Percentiles rank a stretch among this genome's conserved stretches.
Conservation (phyloP, 2,329 filamentous ascomycete genomes). For the Trichoderma hamatum region DNA sequence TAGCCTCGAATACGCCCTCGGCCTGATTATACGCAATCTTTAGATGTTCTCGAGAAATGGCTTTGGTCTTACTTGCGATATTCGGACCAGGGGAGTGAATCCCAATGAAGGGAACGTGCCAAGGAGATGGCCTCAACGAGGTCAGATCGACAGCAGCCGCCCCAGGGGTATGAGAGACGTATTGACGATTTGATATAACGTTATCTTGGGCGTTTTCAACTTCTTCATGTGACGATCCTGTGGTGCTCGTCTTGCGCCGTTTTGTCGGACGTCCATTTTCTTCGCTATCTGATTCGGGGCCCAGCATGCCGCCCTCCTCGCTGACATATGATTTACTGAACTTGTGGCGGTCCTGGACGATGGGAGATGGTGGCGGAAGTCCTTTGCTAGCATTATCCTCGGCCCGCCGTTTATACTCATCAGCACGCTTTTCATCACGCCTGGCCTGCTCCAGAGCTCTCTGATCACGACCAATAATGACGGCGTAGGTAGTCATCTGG, state of each 20-base stretch:
- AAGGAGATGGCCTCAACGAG: slow-evolving; percentile 61
- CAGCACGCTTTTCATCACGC: slow-evolving; percentile 53
- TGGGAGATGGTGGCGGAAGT: slow-evolving; percentile 55
- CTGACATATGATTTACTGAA: slow-evolving; percentile 69
- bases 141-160: slow-evolving; percentile 63
- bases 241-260: slow-evolving; percentile 51
- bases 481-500: slow-evolving; percentile 74
- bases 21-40: slow-evolving; percentile 71
- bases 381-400: slow-evolving; percentile 53
- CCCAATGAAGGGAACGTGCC: slow-evolving; percentile 66
- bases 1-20: slow-evolving; percentile 65
- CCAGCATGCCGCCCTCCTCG: slow-evolving; percentile 70
- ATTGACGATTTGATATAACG: slow-evolving; percentile 60
- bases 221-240: slow-evolving; percentile 48
- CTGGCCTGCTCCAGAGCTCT: slow-evolving; percentile 59
- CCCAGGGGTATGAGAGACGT: slow-evolving; percentile 62
- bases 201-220: slow-evolving; percentile 50
- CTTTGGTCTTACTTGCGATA: slow-evolving; percentile 66
- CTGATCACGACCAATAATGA: slow-evolving; percentile 73
- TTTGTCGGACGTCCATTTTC: slow-evolving; percentile 51
- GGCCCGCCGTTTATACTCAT: slow-evolving; percentile 48
- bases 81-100: slow-evolving; percentile 71
- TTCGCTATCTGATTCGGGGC: slow-evolving; percentile 62
- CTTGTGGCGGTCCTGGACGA: slow-evolving; percentile 55
- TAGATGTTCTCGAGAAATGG: slow-evolving; percentile 73